These are phyloP conservation scores for Fonsecaea erecta DNA, from an alignment of 2,329 filamentous ascomycete genomes.

Conservation along the genomic window DNA sequence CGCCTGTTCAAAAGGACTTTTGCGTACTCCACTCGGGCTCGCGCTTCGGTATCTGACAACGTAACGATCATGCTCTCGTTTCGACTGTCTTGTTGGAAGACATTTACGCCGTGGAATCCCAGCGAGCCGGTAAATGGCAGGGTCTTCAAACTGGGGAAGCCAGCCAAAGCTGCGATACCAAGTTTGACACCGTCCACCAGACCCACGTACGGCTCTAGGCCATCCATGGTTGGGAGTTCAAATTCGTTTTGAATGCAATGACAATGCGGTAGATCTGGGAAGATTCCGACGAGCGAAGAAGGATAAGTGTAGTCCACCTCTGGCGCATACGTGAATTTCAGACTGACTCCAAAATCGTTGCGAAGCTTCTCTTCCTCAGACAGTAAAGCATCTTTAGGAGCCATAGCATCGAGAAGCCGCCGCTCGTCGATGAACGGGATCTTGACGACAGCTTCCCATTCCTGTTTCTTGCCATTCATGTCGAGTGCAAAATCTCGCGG, in stretches of 20 bases:
- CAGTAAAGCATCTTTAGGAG: constrained; percentile 77
- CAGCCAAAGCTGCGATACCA: constrained; percentile 81
- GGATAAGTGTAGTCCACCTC: constrained; percentile 81
- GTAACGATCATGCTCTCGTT: constrained; percentile 97
- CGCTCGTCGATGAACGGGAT: constrained; percentile 98
- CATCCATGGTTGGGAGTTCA: constrained; percentile 89
- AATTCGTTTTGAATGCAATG: constrained; percentile 96
- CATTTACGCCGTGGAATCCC: constrained; percentile 85
- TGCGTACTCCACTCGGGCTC: constrained; percentile 72
- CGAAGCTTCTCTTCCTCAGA: constrained; percentile 76
- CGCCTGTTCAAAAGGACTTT: constrained; percentile 80
- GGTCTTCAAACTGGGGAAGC: constrained; percentile 88
- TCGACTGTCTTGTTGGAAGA: constrained; percentile 93
- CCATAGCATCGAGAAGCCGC: constrained; percentile 83
- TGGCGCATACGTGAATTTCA: constrained; percentile 88
- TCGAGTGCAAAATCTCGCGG: constrained; percentile 95
- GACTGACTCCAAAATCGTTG: constrained; percentile 87
- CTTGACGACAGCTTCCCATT: constrained; percentile 99
- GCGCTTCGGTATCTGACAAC: constrained; percentile 72
- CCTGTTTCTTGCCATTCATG: constrained; percentile 99
- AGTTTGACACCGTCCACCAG: constrained; percentile 83
- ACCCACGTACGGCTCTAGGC: constrained; percentile 81
- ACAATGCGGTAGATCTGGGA: constrained; percentile 85
- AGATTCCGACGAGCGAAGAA: constrained; percentile 84
- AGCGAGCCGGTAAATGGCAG: constrained; percentile 81